phyloP scores from a whole-genome alignment of 2,329 filamentous ascomycete species.

The Karstenula rhodostoma region DNA sequence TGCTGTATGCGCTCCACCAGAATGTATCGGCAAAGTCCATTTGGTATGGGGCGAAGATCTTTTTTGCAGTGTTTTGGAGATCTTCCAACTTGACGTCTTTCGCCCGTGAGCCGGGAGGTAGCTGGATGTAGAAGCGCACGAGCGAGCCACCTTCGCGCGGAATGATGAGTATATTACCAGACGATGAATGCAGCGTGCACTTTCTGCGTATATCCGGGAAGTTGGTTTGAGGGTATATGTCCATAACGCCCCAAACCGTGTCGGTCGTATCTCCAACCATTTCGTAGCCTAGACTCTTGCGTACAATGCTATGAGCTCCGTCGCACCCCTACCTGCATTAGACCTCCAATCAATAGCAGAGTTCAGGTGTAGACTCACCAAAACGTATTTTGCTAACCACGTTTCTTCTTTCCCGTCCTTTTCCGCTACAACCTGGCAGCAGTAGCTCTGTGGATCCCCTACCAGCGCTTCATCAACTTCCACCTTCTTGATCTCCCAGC shows the following conservation, averaged over 20 bases:
- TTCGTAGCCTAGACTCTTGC: conserved; percentile 59
- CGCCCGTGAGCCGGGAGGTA: conserved; percentile 59
- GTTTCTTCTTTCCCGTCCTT: conserved; percentile 39
- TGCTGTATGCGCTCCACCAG: conserved; percentile 78
- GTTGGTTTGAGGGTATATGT: conserved; percentile 58
- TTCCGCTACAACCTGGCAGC: conserved; percentile 43
- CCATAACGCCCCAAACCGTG: conserved; percentile 66
- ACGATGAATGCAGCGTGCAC: conserved; percentile 55
- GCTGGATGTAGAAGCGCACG: conserved; percentile 69
- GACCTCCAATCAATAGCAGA: background rate
- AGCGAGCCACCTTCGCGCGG: conserved; percentile 64
- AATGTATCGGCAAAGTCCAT: conserved; percentile 66
- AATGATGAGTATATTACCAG: conserved; percentile 60
- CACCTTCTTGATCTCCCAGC: conserved; percentile 60
- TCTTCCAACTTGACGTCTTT: conserved; percentile 62
- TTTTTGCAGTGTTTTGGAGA: conserved; percentile 61
- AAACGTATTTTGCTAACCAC: conserved; percentile 50
- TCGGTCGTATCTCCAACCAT: conserved; percentile 69
- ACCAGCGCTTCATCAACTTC: conserved; percentile 57
- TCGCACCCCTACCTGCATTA: conserved; percentile 57
- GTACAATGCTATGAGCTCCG: conserved; percentile 62
- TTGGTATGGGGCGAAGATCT: conserved; percentile 63
- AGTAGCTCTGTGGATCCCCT: conserved; percentile 39
- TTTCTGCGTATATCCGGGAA: conserved; percentile 63
- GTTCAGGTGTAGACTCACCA: conserved; percentile 32